These are phyloP conservation scores for Mucor piriformis DNA, from an alignment of 371 early-diverging fungal species.

Conservation along the genomic window DNA sequence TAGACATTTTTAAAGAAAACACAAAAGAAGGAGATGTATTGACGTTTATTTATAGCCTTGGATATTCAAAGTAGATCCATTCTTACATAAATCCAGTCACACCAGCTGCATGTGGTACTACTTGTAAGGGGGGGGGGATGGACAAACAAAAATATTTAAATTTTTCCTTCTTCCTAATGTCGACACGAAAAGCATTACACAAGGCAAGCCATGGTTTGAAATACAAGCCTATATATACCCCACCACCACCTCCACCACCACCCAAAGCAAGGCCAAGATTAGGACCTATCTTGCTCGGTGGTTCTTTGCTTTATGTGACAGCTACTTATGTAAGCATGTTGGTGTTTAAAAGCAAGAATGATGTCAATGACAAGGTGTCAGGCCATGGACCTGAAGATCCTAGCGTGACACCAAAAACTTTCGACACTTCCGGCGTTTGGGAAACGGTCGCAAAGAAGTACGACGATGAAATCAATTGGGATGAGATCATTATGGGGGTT, in stretches of 20 bases:
- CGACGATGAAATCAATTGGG: constrained; percentile 66
- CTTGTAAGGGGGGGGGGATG: not conserved
- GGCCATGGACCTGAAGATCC: constrained; percentile 17
- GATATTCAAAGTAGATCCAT: no score
- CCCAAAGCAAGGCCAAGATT: constrained; percentile 30
- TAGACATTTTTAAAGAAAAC: not conserved
- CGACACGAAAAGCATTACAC: constrained; percentile 14
- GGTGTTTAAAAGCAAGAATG: constrained; percentile 48
- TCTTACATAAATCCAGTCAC: not conserved
- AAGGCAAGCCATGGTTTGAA: constrained; percentile 19
- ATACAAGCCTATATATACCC: constrained; percentile 25
- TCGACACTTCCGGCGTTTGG: constrained; percentile 53
- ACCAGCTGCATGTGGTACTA: not conserved
- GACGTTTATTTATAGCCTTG: no score
- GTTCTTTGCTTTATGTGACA: constrained; percentile 46
- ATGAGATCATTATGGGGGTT: constrained; percentile 71
- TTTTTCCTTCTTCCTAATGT: not conserved
- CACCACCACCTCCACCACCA: constrained; percentile 26
- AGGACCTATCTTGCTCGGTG: constrained; percentile 47
- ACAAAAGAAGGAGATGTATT: not conserved
- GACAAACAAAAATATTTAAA: not conserved
- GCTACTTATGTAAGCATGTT: constrained; percentile 54
- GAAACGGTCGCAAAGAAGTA: constrained; percentile 57
- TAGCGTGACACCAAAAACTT: constrained; percentile 30
- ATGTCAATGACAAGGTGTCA: constrained; percentile 20